Conservation (phyloP, 495 filamentous ascomycete species). For the Copromyces sp. region DNA sequence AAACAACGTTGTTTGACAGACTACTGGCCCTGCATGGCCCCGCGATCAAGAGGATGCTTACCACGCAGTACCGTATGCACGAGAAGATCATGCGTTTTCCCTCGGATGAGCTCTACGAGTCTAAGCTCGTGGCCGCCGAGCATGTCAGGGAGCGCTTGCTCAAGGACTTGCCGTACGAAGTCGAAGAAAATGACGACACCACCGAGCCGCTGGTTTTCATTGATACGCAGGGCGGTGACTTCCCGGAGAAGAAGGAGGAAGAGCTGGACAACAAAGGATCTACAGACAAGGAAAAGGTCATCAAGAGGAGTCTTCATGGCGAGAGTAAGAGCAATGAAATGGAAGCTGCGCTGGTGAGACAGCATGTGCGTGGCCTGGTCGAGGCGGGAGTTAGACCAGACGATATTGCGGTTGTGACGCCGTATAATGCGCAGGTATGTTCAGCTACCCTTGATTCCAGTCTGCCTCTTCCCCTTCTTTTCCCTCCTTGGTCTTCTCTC, state of each 20-base stretch:
- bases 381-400: conserved; percentile 65
- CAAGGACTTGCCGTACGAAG: conserved; percentile 65
- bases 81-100: conserved; percentile 90
- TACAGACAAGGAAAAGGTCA: conserved; percentile 13
- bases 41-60: conserved; percentile 83
- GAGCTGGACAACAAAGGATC: neutral
- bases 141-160: conserved; percentile 65
- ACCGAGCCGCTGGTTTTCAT: conserved; percentile 81
- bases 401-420: conserved; percentile 89
- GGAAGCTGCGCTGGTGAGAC: conserved; percentile 70
- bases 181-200: conserved; percentile 79
- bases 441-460: neutral
- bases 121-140: conserved; percentile 66
- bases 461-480: neutral
- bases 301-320: conserved; percentile 43
- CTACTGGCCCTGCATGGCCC: conserved; percentile 73
- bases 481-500: neutral
- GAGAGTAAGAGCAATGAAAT: conserved; percentile 93
- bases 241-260: conserved; percentile 41
- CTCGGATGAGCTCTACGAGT: conserved; percentile 78
- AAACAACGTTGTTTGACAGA: conserved; percentile 84
- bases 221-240: conserved; percentile 93
- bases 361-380: conserved; percentile 67
- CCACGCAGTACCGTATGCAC: conserved; percentile 99
- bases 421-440: conserved; percentile 84